These are phyloP conservation scores for Creolimax fragrantissima DNA, from an alignment of 78 protist species.

Conservation along the genomic window DNA sequence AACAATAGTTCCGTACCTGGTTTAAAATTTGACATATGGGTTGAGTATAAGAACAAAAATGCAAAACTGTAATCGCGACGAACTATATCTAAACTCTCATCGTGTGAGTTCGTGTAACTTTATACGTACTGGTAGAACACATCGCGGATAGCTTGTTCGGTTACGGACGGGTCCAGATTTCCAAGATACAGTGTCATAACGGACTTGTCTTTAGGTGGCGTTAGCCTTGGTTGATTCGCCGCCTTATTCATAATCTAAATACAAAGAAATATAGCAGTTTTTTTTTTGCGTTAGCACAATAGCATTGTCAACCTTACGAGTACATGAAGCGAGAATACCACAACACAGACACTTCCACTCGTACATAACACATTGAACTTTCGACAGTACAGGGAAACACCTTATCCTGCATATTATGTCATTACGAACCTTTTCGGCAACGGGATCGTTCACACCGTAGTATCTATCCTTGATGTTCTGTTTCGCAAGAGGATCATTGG, in stretches of 20 bases:
- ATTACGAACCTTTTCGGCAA: slow-evolving; percentile 36
- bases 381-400: too few species aligned
- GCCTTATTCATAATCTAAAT: slow-evolving; percentile 34
- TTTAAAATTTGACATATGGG: background rate
- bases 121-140: slow-evolving; percentile 2
- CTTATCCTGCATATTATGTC: too few species aligned
- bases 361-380: too few species aligned
- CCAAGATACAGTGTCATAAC: slow-evolving; percentile 32
- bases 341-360: too few species aligned
- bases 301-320: too few species aligned
- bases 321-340: too few species aligned
- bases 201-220: slow-evolving; percentile 20
- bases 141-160: slow-evolving; percentile 14
- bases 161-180: background rate
- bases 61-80: background rate
- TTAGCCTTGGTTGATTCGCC: background rate
- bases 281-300: too few species aligned
- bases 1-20: background rate
- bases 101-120: too few species aligned
- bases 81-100: background rate
- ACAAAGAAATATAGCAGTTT: too few species aligned
- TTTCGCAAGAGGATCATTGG: slow-evolving; percentile 14
- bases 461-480: slow-evolving; percentile 63
- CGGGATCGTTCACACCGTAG: slow-evolving; percentile 67
- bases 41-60: background rate